These are phyloP conservation scores for Diaporthe longicolla DNA, from an alignment of 2,329 filamentous ascomycete species.

Conservation along the genomic window DNA sequence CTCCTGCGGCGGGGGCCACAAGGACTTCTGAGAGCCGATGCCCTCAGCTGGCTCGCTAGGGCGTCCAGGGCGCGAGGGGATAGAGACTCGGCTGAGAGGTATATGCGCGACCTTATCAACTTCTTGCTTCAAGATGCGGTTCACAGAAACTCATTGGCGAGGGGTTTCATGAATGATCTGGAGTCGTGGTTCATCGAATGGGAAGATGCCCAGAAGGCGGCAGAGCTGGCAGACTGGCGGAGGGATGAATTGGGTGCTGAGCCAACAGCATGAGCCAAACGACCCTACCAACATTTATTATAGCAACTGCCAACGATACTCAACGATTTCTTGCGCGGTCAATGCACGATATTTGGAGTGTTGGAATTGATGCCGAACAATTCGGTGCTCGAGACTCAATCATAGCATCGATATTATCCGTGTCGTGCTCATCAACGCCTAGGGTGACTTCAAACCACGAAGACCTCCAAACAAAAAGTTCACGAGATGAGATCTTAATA, in stretches of 20 bases:
- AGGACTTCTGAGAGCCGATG: not conserved
- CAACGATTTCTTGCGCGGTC: no score
- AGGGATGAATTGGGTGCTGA: not conserved
- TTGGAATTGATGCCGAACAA: not conserved
- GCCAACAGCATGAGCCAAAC: not conserved
- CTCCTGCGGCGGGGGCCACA: not conserved
- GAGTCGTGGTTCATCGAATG: slow-evolving; percentile 26
- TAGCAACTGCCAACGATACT: no score
- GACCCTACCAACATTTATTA: not conserved
- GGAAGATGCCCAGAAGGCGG: slow-evolving; percentile 26
- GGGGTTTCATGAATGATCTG: slow-evolving; percentile 20
- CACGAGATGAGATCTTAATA: no score
- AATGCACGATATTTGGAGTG: not conserved
- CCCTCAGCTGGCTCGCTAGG: slow-evolving; percentile 26
- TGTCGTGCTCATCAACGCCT: no score
- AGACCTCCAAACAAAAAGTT: no score
- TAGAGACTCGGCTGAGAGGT: slow-evolving; percentile 7
- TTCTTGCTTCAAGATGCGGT: not conserved
- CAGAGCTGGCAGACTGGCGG: slow-evolving; percentile 21
- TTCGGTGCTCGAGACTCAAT: not conserved
- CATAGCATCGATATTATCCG: no score
- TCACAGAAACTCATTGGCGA: not conserved
- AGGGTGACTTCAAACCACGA: no score
- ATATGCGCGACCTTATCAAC: slow-evolving; percentile 36
- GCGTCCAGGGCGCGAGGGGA: slow-evolving; percentile 20